phyloP scores from a whole-genome alignment of 1,284 basidiomycete genomes.

The Chiua sp. region DNA sequence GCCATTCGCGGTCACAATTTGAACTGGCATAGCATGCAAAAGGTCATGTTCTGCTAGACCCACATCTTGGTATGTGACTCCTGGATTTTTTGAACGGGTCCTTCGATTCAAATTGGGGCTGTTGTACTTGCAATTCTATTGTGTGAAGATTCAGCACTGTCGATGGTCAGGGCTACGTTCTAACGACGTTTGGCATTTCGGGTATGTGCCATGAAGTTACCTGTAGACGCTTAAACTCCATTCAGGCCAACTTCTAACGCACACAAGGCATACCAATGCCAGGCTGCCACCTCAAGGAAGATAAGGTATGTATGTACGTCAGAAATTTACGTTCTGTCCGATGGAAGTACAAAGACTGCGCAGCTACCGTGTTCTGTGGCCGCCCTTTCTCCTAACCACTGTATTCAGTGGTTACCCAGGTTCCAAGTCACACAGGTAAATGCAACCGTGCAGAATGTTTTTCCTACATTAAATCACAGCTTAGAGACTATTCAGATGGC shows the following conservation, averaged over 20 bases:
- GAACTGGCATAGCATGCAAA: too few species aligned
- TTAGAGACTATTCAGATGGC: constrained; percentile 3
- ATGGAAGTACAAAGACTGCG: not conserved
- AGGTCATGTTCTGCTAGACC: too few species aligned
- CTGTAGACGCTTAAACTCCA: too few species aligned
- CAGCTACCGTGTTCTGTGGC: not conserved
- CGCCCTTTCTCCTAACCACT: not conserved
- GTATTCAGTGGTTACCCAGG: not conserved
- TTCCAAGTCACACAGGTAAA: constrained; percentile 3
- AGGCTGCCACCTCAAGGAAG: constrained; percentile 4
- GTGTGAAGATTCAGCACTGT: not conserved
- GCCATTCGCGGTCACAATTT: too few species aligned
- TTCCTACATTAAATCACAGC: not conserved
- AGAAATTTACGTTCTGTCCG: constrained; percentile 6
- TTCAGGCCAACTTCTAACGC: not conserved
- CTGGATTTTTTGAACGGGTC: too few species aligned
- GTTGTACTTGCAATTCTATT: not conserved
- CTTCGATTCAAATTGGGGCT: too few species aligned
- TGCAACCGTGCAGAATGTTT: too few species aligned
- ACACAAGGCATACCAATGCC: too few species aligned
- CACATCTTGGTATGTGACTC: too few species aligned
- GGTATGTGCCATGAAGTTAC: too few species aligned
- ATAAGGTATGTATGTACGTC: constrained; percentile 1
- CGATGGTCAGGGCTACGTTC: not conserved
- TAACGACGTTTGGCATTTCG: not conserved